Evolutionary conservation across 352 stramenopile genomes (phyloP), one percentile per base, ranked within the genome.

Genomic region (Phytophthora podocarpi): DNA sequence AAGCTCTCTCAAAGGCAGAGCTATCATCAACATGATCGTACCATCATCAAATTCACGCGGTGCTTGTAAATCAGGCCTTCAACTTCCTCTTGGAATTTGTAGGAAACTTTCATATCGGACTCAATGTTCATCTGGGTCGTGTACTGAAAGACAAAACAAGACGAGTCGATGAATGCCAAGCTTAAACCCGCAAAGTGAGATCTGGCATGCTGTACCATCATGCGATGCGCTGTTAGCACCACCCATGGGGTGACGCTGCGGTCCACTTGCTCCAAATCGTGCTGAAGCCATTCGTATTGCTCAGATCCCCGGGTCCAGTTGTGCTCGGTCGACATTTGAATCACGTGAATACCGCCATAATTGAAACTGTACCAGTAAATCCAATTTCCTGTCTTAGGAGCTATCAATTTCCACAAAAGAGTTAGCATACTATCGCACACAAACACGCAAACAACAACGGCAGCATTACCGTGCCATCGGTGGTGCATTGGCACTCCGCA

Each of bases 281-380:
- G 55, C 43, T 90, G 53, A 30, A 98, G 74, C 84, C 90, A 98
- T 35, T 78, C 49, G 48, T 96, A 92, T 67, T 98, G 95, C 32
- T 68, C 50, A 6, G 89, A 97, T 39, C 89, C 90, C 51, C 61
- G 64, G 1, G 82, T 89, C 65, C 94, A 85, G 70, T 97, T 85
- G 70, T 98, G 90, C 67, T 98, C 95, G 3, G 77, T 90, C 2
- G 81, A 95, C 40, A 98, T 81, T 63, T 97, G 85, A 45, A 97
- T 85, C 5, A 96, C 95, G 49, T 97, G 89, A 23, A 98, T 68
- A 10, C 80, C 82, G 2, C 65, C 78, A 50, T 96, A 95, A 46
- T 97, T 66, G 54, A 97, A 98, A n/a, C 84, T 97, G 72, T 97
- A 91, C 87, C 89, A 94, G 56, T 89, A 93, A 49, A 92, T 72